phyloP scores from a whole-genome alignment of 805 yeast species.

The Clavispora phyllophila region DNA sequence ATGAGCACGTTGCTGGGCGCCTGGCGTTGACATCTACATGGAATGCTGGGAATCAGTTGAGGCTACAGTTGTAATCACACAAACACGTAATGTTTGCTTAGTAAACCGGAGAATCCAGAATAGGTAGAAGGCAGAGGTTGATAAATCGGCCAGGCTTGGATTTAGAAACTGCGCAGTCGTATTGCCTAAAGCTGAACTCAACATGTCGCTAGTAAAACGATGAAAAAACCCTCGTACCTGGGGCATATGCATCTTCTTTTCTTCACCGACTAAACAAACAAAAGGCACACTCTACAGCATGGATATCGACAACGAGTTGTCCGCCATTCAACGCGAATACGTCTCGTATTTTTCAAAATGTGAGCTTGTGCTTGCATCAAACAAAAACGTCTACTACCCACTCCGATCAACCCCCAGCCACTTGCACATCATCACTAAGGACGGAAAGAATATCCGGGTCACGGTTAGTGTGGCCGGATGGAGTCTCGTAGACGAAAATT shows the following conservation, averaged over 20 bases:
- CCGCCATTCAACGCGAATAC: conserved; percentile 7
- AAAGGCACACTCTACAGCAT: not conserved
- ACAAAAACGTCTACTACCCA: not conserved
- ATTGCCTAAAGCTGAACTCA: too few species aligned
- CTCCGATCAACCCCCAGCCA: not conserved
- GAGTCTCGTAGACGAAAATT: conserved; percentile 3
- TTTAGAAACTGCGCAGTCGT: too few species aligned
- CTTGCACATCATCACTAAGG: conserved; percentile 8
- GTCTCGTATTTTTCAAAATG: conserved; percentile 9
- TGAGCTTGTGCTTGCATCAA: not conserved
- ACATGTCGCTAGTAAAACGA: too few species aligned
- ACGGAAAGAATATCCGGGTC: conserved; percentile 3
- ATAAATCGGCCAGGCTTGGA: too few species aligned
- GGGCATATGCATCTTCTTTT: not conserved
- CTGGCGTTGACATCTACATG: conserved; percentile 19
- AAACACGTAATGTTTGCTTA: not conserved
- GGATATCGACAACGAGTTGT: conserved; percentile 5
- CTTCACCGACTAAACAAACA: not conserved
- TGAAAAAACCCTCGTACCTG: too few species aligned
- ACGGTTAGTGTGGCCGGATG: conserved; percentile 11
- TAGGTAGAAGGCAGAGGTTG: too few species aligned
- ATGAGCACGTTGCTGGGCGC: conserved; percentile 22
- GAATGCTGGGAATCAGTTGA: conserved; percentile 21
- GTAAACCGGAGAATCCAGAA: too few species aligned
- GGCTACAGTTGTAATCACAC: conserved; percentile 12